A percentile compares a stretch with the other conserved stretches of the same genome.
These are phyloP conservation scores for Talaromyces stipitatus DNA, from an alignment of 495 filamentous ascomycete genomes.

Conservation along the genomic window DNA sequence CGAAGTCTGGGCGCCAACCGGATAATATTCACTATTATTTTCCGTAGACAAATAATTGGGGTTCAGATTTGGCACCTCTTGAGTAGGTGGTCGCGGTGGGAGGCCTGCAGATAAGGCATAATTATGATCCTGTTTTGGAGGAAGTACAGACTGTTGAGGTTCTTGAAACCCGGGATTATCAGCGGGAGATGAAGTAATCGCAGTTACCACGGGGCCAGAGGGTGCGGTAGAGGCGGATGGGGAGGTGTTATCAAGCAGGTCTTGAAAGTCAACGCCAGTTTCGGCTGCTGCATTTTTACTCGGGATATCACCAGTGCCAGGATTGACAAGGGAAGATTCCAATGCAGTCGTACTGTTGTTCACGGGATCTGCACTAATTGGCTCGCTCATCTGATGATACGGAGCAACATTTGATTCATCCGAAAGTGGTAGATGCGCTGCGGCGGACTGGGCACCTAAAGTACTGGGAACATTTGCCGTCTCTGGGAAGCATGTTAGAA, in stretches of 20 bases:
- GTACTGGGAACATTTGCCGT: neutral
- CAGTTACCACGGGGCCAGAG: conserved; percentile 22
- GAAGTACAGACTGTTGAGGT: conserved; percentile 10
- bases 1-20: conserved; percentile 28
- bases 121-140: conserved; percentile 9
- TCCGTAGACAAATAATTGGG: conserved; percentile 47
- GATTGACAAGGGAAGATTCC: neutral
- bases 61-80: conserved; percentile 49
- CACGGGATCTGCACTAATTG: neutral
- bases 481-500: neutral
- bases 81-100: conserved; percentile 43
- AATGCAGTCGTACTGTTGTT: neutral
- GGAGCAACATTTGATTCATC: neutral
- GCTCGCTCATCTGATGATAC: neutral
- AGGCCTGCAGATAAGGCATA: conserved; percentile 23
- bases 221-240: conserved; percentile 28
- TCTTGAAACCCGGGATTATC: conserved; percentile 23
- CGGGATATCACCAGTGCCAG: neutral
- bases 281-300: conserved; percentile 11
- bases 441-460: neutral
- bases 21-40: conserved; percentile 53
- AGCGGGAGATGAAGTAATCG: conserved; percentile 20
- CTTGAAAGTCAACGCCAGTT: conserved; percentile 44
- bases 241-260: conserved; percentile 45
- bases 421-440: neutral